Conservation (phyloP, 129 eudicot species). For the Pulicaria dysenterica region DNA sequence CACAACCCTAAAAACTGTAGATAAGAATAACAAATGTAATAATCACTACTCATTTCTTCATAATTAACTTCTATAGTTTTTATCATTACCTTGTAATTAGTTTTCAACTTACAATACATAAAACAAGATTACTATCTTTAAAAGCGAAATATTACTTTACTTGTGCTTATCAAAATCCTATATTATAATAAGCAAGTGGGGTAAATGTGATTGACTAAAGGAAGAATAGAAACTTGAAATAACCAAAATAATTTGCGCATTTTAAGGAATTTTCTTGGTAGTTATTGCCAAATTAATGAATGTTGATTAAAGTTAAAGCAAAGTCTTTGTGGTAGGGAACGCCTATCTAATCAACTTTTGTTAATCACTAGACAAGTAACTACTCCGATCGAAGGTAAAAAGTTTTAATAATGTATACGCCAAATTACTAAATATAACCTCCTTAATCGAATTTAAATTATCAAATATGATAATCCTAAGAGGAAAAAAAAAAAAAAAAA, state of each 20-base stretch:
- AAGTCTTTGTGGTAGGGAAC: conserved; percentile 29
- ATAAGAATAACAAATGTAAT: no score
- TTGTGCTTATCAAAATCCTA: no score
- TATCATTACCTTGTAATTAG: no score
- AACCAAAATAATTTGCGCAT: conserved; percentile 24
- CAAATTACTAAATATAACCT: background rate
- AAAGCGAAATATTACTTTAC: no score
- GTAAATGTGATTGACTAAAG: conserved; percentile 1
- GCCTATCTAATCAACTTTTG: conserved; percentile 22
- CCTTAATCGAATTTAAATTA: no score
- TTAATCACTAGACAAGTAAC: conserved; percentile 1
- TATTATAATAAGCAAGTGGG: conserved; percentile 3
- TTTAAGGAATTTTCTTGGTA: conserved; percentile 22
- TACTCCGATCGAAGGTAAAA: background rate
- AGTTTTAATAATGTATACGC: background rate
- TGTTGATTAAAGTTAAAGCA: conserved; percentile 34
- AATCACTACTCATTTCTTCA: no score
- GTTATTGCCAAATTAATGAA: conserved; percentile 30
- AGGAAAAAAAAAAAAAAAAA: no score
- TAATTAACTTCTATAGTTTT: no score
- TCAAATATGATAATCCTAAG: no score
- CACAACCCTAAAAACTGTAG: no score
- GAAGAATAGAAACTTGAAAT: background rate
- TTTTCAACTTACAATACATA: no score
- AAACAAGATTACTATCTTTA: no score